phyloP scores from a whole-genome alignment of 345 rosid species.

The Eucalyptus coolabah region DNA sequence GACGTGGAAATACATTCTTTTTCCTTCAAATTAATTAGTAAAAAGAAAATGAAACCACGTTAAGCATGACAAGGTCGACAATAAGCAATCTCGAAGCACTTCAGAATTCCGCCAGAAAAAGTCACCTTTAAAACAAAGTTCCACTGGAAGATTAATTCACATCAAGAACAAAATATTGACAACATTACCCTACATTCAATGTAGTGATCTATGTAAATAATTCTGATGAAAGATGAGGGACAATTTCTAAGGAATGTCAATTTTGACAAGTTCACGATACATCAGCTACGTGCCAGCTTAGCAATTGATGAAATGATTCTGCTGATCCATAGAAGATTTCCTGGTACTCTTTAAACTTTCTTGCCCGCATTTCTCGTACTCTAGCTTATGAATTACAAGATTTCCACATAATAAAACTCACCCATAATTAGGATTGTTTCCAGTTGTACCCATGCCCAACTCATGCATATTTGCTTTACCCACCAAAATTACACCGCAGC shows the following conservation, averaged over 20 bases:
- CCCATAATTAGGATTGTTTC: conserved; percentile 90
- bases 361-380: background rate
- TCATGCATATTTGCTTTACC: conserved; percentile 97
- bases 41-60: background rate
- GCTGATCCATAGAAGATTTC: background rate
- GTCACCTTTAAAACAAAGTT: background rate
- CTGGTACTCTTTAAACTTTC: background rate
- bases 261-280: background rate
- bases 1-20: background rate
- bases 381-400: background rate
- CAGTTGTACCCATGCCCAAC: conserved; percentile 93
- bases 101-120: background rate
- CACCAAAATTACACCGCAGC: conserved; percentile 66
- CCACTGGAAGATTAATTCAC: too few relatives aligned
- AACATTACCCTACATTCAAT: background rate
- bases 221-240: background rate
- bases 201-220: background rate
- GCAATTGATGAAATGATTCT: background rate
- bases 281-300: background rate
- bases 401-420: conserved; percentile 5
- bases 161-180: background rate
- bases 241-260: background rate
- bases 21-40: background rate
- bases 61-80: background rate
- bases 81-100: background rate